A percentile compares a stretch with the other conserved stretches of the same genome.
Evolutionary conservation across 2,329 filamentous ascomycete genomes (phyloP).

Genomic region (Colletotrichum karsti): DNA sequence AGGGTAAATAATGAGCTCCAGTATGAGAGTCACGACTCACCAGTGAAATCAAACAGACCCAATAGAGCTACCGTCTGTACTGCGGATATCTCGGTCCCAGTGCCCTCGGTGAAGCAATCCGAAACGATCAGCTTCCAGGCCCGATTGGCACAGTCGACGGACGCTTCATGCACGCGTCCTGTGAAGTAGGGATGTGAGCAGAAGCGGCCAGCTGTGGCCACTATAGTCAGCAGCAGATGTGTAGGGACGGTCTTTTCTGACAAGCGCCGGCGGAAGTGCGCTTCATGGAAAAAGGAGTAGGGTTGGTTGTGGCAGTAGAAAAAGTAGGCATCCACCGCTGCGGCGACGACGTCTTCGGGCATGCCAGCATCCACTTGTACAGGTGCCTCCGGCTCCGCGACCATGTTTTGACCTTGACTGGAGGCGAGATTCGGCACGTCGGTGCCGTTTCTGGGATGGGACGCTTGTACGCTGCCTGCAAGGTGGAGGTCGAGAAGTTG

Average conservation of each 20-base stretch:
- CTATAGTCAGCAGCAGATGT: background rate
- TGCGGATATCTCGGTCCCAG: constrained; percentile 39
- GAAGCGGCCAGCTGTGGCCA: background rate
- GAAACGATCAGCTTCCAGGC: constrained; percentile 43
- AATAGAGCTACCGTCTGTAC: constrained; percentile 47
- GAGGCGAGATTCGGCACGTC: background rate
- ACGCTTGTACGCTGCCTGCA: background rate
- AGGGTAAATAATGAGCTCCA: background rate
- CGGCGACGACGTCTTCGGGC: background rate
- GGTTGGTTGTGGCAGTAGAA: constrained; percentile 44
- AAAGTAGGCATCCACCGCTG: constrained; percentile 40
- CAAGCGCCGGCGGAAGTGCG: constrained; percentile 35
- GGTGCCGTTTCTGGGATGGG: background rate
- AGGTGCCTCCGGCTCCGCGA: background rate
- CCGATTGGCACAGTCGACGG: background rate
- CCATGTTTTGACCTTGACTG: background rate
- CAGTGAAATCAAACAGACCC: constrained; percentile 46
- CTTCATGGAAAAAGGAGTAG: constrained; percentile 46
- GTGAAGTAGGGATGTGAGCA: background rate
- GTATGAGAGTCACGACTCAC: constrained; percentile 32
- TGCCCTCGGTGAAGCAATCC: constrained; percentile 40
- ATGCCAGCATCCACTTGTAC: background rate
- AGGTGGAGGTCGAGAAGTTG: background rate
- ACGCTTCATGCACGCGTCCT: background rate
- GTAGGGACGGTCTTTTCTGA: background rate